These are phyloP conservation scores for Eucalyptus regnans DNA, from an alignment of 345 rosid species.

Conservation along the genomic window DNA sequence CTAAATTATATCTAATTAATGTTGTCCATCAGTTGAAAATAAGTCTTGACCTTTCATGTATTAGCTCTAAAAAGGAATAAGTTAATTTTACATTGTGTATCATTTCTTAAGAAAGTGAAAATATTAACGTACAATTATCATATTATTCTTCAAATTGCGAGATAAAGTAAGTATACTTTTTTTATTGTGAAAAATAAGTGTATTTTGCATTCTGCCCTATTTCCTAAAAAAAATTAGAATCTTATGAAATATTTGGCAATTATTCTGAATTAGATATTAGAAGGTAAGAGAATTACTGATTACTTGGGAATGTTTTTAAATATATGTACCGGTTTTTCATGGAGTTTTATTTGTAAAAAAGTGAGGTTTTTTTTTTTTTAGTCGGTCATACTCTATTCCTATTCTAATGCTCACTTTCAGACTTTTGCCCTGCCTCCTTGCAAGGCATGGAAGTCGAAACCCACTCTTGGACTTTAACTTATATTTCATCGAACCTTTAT, in stretches of 20 bases:
- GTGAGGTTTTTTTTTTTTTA: too few species aligned
- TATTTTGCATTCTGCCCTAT: not conserved
- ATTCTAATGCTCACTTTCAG: too few species aligned
- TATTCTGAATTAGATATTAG: not conserved
- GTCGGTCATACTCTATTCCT: too few species aligned
- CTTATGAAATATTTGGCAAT: not conserved
- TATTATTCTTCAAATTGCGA: not conserved
- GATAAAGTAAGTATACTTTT: not conserved
- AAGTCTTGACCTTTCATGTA: not conserved
- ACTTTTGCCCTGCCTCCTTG: too few species aligned
- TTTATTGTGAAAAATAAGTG: not conserved
- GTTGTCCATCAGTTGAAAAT: not conserved
- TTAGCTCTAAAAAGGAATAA: not conserved
- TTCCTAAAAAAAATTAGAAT: too few species aligned
- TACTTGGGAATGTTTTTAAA: not conserved
- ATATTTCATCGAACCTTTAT: too few species aligned
- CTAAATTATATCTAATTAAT: not conserved
- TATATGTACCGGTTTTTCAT: not conserved
- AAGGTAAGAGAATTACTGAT: not conserved
- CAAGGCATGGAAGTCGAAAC: accelerated
- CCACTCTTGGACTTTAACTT: accelerated
- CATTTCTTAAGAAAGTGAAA: not conserved
- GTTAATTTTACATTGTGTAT: not conserved
- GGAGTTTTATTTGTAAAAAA: not conserved
- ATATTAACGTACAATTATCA: not conserved